Evolutionary conservation across 2,329 filamentous ascomycete genomes (phyloP).

Genomic region (Aspergillus piperis): DNA sequence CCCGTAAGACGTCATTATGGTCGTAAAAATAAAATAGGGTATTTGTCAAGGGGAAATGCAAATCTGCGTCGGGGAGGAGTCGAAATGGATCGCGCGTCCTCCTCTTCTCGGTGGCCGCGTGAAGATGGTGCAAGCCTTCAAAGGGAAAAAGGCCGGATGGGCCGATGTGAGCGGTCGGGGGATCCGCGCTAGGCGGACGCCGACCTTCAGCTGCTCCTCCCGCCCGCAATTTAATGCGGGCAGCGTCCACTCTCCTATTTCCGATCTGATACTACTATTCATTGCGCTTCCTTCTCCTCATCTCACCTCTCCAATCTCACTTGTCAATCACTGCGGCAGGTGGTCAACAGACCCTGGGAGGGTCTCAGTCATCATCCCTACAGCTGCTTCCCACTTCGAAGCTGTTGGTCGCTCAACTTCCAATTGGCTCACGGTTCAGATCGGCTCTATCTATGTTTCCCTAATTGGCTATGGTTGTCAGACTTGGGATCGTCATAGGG

Average conservation of each 20-base stretch:
- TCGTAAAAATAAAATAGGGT: not conserved
- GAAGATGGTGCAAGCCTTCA: not conserved
- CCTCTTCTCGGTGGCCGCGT: constrained; percentile 18
- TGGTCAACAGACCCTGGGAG: not conserved
- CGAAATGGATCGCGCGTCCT: not conserved
- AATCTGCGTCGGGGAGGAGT: not conserved
- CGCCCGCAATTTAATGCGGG: constrained; percentile 4
- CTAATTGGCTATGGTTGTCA: not conserved
- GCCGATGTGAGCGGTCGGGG: constrained; percentile 22
- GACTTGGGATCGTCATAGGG: not conserved
- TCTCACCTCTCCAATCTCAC: not conserved
- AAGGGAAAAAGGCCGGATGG: constrained; percentile 10
- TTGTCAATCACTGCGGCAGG: not conserved
- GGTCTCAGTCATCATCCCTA: not conserved
- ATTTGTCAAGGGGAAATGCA: not conserved
- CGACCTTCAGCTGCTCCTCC: not conserved
- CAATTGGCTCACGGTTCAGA: not conserved
- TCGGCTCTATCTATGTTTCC: constrained; percentile 3
- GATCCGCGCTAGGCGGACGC: constrained; percentile 21
- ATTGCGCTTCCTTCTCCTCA: not conserved
- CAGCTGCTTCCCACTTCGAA: not conserved
- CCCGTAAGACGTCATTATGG: constrained; percentile 59
- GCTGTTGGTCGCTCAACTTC: not conserved
- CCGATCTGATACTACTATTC: not conserved
- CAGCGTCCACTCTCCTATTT: constrained; percentile 2